Evolutionary conservation across 2,329 filamentous ascomycete genomes (phyloP), one percentile per base, ranked within the genome.

Genomic region (Orbilia oligospora): DNA sequence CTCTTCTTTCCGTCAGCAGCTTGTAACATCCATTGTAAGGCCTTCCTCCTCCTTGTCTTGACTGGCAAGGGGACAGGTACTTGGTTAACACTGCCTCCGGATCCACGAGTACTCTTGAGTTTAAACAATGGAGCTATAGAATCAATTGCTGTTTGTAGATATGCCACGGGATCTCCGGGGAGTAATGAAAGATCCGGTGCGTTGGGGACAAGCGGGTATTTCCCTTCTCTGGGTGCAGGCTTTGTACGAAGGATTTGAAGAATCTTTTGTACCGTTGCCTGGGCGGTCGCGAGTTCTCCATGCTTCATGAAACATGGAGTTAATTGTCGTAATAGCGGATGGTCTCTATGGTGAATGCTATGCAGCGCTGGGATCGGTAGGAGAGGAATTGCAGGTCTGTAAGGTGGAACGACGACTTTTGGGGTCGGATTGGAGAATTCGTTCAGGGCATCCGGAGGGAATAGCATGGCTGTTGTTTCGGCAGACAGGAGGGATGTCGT

Each of bases 271-370:
- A 84, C 63, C 16, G 82, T 75, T 18, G 91, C 90, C 85, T 99
- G 93, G n/a, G 96, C 96, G 84, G 89, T 88, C 83, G 91, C 92
- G 84, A 97, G 89, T 87, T 97, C 97, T 82, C 96, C 96, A 85
- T 98, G 89, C 82, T 88, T 87, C 95, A 98, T 99, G 80, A 99
- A 85, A 81, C 97, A 87, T 84, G 94, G 94, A 18, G 94, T 97
- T 82, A 98, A 88, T 86, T 97, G 96, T 81, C 91, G 87, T 58
- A 98, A 87, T 6, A 97, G 88, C 0, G 93, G 90, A 83, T 97
- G 92, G 83, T 98, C 97, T 82, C 96, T 90, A 83, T 93, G 87
- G 85, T 94, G 92, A 82, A 95, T 86, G 85, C 93, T 88, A 72
- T 87, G 85, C 30, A 87, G 86, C 71, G 88, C 87, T 9, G 91